Base-by-base conservation (phyloP, 2,329 filamentous ascomycete genomes). In the Teratosphaeria gauchensis region DNA sequence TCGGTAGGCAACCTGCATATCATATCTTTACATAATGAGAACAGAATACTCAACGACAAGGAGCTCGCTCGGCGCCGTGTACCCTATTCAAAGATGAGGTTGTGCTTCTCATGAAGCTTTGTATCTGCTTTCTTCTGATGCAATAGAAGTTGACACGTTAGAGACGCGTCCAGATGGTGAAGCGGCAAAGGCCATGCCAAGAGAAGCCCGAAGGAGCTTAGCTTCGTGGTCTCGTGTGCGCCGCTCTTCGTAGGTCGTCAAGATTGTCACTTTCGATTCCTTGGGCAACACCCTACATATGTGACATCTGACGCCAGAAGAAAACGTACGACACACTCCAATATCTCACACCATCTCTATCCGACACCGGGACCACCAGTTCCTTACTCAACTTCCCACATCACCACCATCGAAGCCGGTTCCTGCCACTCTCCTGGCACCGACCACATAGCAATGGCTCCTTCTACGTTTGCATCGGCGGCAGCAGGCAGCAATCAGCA, bases 391-490 rank as follows among this genome's bases (percentile, higher is more conserved):
- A 8, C n/a, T 16, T 8, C 19, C 11, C 42, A 21, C 16, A 21
- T 19, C 42, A 19, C 42, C 6, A 19, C n/a, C 6, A 48, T 16
- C 9, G n/a, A 14, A 48, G 42, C 42, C 42, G 42, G 21, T 21
- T 48, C 42, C 42, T 48, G 42, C 42, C n/a, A 48, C n/a, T 21
- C 42, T 21, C 19, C 16, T 48, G 42, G 42, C 42, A 48, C 19
- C 42, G 19, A 48, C 42, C 12, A n/a, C 24, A 54, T 31, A 32
- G 51, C 56, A 21, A 78, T 79, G 77, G 76, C 76, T 64, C 77
- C 77, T 61, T 74, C 73, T 56, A 77, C 77, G 59, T 80, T 80
- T 68, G 78, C 78, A 65, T 79, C 77, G 59, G 77, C 77, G 59
- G 78, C 78, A 19, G 77, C 77, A 61, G 76, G 73, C 65, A 77